Evolutionary conservation across 495 filamentous ascomycete species (phyloP), one percentile per base, ranked within the genome.

Genomic region (Friedmanniomyces endolithicus): DNA sequence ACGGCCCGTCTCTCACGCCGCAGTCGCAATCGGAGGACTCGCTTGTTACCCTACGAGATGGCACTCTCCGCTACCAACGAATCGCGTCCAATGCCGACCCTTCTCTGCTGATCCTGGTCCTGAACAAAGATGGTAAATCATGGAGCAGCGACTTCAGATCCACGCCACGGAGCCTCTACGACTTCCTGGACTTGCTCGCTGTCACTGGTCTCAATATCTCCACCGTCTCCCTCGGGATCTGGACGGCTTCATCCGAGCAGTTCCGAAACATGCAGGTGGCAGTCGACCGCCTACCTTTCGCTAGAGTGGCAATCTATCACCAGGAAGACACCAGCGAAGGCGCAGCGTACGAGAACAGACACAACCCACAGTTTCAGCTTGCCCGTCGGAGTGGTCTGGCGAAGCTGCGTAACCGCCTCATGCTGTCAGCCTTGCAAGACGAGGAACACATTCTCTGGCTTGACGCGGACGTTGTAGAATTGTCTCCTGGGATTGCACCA

Each of bases 111-210:
- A 35, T 56, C 20, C 39, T 56, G 16, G 46, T 50, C 16, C 27
- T 56, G 14, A 34, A 11, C 11, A 22, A 44, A 46, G 54, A 51
- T 20, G 45, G 9, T 12, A 43, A n/a, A 4, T 56, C 54, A 3
- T 56, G 54, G 54, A 56, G 54, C 19, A 40, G 54, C 25, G 54
- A 56, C 39, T 56, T 56, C 23, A 29, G 54, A 6, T 56, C 54
- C 1, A 31, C 46, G 8, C 25, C 34, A 23, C 54, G 54, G 7
- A n/a, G 25, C 3, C n/a, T 27, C 6, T 27, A 50, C 39, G 54
- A 56, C 22, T 43, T 56, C 23, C 16, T 51, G 34, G 54, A 56
- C 11, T 23, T 56, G 12, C 35, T 56, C 2, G 22, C 14, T 12
- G 2, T 20, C 25, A 51, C 46, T 1, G 19, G 19, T 29, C 34